Percentiles rank a stretch among this genome's conserved stretches.
Conservation (phyloP, 2,329 filamentous ascomycete species). For the Sclerotinia trifoliorum region DNA sequence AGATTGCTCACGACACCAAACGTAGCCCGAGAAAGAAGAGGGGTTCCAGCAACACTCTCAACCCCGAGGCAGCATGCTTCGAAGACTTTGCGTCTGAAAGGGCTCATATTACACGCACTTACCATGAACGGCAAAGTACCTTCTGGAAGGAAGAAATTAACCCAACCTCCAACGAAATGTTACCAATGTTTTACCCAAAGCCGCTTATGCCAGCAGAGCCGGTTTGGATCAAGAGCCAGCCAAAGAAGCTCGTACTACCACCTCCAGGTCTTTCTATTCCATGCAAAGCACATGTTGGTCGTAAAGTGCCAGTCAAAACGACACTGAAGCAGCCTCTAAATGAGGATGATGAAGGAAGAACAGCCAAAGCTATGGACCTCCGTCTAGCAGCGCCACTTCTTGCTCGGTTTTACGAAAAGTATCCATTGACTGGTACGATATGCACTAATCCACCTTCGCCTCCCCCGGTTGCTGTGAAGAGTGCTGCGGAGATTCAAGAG, state of each 20-base stretch:
- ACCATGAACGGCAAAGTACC: neutral
- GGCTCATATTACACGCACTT: constrained; percentile 11
- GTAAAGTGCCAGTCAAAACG: constrained; percentile 13
- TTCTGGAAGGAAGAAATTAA: constrained; percentile 6
- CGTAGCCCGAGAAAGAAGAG: neutral
- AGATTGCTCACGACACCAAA: neutral
- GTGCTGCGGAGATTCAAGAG: constrained; percentile 22
- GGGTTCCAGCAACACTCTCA: constrained; percentile 21
- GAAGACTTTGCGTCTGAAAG: constrained; percentile 19
- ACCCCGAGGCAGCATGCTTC: constrained; percentile 30
- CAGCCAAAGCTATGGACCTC: constrained; percentile 30
- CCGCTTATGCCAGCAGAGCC: constrained; percentile 2
- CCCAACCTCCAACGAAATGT: constrained; percentile 3
- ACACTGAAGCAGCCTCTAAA: neutral
- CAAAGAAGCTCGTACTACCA: neutral
- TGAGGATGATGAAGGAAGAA: constrained; percentile 31
- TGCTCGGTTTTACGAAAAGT: constrained; percentile 35
- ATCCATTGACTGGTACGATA: constrained; percentile 37
- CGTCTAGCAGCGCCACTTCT: constrained; percentile 33
- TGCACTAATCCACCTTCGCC: constrained; percentile 20
- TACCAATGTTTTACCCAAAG: constrained; percentile 13
- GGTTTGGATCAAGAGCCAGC: constrained; percentile 13
- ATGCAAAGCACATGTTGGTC: neutral
- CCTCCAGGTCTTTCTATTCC: neutral
- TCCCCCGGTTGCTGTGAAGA: neutral